Percentiles rank a stretch among this genome's conserved stretches.
phyloP scores from a whole-genome alignment of 2,329 filamentous ascomycete genomes.

The Apiospora aurea region DNA sequence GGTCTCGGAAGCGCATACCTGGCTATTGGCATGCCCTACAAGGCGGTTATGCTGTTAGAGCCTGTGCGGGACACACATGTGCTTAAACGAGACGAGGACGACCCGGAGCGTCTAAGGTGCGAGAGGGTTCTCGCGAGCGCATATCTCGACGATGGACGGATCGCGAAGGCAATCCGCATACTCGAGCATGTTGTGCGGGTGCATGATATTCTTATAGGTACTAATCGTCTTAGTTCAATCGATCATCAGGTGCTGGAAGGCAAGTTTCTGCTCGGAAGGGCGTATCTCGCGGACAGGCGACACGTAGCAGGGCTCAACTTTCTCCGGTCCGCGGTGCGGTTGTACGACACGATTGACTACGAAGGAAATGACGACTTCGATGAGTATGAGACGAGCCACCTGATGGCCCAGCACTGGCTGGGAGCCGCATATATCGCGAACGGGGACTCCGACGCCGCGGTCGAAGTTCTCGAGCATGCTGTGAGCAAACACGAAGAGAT shows the following conservation, averaged over 20 bases:
- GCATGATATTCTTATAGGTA: no score
- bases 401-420: slow-evolving; percentile 25
- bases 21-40: neutral
- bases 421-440: slow-evolving; percentile 31
- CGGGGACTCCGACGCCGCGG: slow-evolving; percentile 25
- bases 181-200: slow-evolving; percentile 25
- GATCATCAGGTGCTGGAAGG: neutral
- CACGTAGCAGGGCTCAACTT: slow-evolving; percentile 25
- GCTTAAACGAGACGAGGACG: no score
- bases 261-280: neutral
- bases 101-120: neutral
- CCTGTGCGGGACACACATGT: neutral
- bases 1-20: neutral
- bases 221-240: no score
- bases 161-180: slow-evolving; percentile 28
- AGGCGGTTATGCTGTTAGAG: neutral
- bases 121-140: slow-evolving; percentile 2
- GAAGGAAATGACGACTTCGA: neutral
- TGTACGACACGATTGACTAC: no score
- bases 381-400: slow-evolving; percentile 2
- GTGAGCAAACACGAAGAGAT: slow-evolving; percentile 27
- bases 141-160: slow-evolving; percentile 11
- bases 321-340: no score
- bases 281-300: neutral
- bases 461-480: slow-evolving; percentile 34